These are phyloP conservation scores for Xylaria sp. DNA, from an alignment of 495 filamentous ascomycete species.

Conservation along the genomic window DNA sequence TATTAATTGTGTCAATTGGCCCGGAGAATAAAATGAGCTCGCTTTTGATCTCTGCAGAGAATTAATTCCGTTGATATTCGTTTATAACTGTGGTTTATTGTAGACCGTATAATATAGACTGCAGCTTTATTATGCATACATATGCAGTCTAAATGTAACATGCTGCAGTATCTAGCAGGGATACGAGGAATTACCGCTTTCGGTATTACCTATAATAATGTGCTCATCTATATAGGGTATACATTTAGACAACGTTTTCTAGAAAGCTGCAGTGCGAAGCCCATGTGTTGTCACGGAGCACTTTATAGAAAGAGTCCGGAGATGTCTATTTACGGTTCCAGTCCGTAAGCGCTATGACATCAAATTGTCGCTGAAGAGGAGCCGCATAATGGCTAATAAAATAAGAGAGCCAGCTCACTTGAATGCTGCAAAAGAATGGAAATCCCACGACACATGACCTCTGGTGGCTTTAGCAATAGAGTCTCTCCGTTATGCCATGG, in stretches of 20 bases:
- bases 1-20: background rate
- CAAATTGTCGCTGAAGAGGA: background rate
- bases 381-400: background rate
- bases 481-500: background rate
- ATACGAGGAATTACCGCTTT: background rate
- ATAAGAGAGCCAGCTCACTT: background rate
- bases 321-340: background rate
- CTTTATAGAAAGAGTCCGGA: background rate
- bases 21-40: background rate
- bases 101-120: constrained; percentile 6
- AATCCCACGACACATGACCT: background rate
- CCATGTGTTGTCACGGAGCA: background rate
- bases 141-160: background rate
- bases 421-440: background rate
- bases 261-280: background rate
- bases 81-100: background rate
- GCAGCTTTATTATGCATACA: background rate
- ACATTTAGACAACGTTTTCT: background rate
- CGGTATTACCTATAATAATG: background rate
- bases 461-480: background rate
- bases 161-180: background rate
- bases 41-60: background rate
- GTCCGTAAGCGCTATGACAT: background rate
- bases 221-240: constrained; percentile 1
- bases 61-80: background rate